Evolutionary conservation across 1,139 yeast species (phyloP).

Genomic region (Spencermartinsiella ligniputridi): DNA sequence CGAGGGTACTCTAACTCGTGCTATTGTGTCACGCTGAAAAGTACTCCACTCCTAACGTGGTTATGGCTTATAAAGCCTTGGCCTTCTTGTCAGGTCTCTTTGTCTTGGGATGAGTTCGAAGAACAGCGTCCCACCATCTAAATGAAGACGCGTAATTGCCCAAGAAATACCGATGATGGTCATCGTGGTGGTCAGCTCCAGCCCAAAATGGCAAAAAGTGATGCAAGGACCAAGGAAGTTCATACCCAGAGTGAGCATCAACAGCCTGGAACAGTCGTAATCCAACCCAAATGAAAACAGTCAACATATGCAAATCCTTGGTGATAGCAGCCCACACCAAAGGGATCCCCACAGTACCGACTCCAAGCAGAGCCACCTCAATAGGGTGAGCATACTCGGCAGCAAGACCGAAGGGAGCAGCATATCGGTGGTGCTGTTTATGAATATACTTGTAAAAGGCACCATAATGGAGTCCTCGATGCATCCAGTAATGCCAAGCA

Average conservation of each 20-base stretch:
- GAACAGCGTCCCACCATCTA: slow-evolving; percentile 86
- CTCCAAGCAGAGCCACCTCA: slow-evolving; percentile 79
- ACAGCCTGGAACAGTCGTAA: slow-evolving; percentile 89
- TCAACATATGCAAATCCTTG: slow-evolving; percentile 70
- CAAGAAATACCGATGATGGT: slow-evolving; percentile 87
- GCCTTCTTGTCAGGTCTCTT: slow-evolving; percentile 17
- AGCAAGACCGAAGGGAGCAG: slow-evolving; percentile 94
- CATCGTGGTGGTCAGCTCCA: slow-evolving; percentile 97
- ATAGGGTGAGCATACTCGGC: slow-evolving; percentile 97
- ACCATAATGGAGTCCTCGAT: slow-evolving; percentile 83
- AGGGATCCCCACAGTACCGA: slow-evolving; percentile 95
- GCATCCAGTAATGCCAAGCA: slow-evolving; percentile 94
- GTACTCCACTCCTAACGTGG: background rate
- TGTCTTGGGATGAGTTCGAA: slow-evolving; percentile 50
- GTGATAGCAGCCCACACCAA: slow-evolving; percentile 64
- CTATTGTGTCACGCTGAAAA: background rate
- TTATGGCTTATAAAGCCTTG: slow-evolving; percentile 1
- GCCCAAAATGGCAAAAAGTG: slow-evolving; percentile 95
- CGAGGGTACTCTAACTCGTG: too few species aligned
- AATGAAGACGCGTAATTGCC: slow-evolving; percentile 92
- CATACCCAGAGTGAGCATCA: slow-evolving; percentile 96
- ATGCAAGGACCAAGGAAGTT: slow-evolving; percentile 93
- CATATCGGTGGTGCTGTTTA: slow-evolving; percentile 93
- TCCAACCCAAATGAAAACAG: slow-evolving; percentile 82
- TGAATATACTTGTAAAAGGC: slow-evolving; percentile 86